Evolutionary conservation across 495 filamentous ascomycete species (phyloP).

Genomic region (Tuber calosporum): DNA sequence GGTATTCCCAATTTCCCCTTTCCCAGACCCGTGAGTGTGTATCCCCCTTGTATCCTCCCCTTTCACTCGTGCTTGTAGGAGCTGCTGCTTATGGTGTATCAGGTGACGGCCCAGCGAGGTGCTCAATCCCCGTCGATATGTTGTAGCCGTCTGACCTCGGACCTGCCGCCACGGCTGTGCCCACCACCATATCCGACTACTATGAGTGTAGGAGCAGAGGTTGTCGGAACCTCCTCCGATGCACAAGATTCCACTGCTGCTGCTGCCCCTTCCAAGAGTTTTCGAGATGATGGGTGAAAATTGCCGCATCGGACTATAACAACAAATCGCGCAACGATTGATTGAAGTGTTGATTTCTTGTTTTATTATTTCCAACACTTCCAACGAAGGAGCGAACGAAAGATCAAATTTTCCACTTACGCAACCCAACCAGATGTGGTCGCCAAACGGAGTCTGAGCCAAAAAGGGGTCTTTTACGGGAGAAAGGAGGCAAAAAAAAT

Average conservation of each 20-base stretch:
- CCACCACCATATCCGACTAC: background rate
- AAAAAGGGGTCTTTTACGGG: background rate
- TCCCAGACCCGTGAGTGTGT: constrained; percentile 7
- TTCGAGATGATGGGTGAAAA: background rate
- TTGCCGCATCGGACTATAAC: background rate
- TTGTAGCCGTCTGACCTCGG: background rate
- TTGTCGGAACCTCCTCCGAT: background rate
- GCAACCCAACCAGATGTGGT: background rate
- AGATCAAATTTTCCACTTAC: background rate
- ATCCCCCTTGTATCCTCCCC: background rate
- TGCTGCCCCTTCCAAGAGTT: background rate
- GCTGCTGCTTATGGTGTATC: background rate
- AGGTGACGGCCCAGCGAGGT: background rate
- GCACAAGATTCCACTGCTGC: background rate
- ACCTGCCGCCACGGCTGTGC: background rate
- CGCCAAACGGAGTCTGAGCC: background rate
- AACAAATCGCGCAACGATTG: background rate
- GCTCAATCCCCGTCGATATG: background rate
- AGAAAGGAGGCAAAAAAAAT: background rate
- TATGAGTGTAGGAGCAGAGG: background rate
- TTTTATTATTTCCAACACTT: background rate
- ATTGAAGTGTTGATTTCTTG: background rate
- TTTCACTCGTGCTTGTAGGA: background rate
- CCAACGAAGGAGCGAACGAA: background rate
- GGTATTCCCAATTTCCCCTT: constrained; percentile 47